Percentiles rank a stretch among this genome's conserved stretches.
These are phyloP conservation scores for Trichoderma sp. DNA, from an alignment of 2,329 filamentous ascomycete genomes.

Conservation along the genomic window DNA sequence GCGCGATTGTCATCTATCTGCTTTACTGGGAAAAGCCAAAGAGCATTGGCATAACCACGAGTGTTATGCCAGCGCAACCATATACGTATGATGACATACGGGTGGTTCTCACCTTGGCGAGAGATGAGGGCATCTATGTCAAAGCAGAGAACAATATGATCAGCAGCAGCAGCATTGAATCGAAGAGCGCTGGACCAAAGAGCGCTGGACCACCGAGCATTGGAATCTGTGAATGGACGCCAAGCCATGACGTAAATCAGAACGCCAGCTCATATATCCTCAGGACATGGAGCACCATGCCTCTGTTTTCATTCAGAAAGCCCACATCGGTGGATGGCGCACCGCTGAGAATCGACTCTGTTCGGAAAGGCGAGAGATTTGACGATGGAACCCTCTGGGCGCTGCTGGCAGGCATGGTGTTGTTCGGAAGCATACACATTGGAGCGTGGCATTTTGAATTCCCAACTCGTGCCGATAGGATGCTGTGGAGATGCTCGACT, in stretches of 20 bases:
- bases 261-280: background rate
- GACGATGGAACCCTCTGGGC: background rate
- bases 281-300: background rate
- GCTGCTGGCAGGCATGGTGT: background rate
- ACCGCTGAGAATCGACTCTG: background rate
- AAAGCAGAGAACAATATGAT: background rate
- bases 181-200: too few relatives aligned
- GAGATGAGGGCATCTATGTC: background rate
- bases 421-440: background rate
- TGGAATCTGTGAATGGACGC: too few relatives aligned
- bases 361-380: background rate
- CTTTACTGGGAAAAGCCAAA: background rate
- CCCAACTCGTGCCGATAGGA: background rate
- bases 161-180: too few relatives aligned
- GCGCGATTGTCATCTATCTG: background rate
- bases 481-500: background rate
- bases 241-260: too few relatives aligned
- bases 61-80: background rate
- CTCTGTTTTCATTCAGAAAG: background rate
- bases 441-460: background rate
- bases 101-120: background rate
- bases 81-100: background rate
- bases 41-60: background rate
- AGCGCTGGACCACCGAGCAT: background rate
- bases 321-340: background rate